Evolutionary conservation across 2,329 filamentous ascomycete species (phyloP).

Genomic region (Torrubiellomyces zombiae): DNA sequence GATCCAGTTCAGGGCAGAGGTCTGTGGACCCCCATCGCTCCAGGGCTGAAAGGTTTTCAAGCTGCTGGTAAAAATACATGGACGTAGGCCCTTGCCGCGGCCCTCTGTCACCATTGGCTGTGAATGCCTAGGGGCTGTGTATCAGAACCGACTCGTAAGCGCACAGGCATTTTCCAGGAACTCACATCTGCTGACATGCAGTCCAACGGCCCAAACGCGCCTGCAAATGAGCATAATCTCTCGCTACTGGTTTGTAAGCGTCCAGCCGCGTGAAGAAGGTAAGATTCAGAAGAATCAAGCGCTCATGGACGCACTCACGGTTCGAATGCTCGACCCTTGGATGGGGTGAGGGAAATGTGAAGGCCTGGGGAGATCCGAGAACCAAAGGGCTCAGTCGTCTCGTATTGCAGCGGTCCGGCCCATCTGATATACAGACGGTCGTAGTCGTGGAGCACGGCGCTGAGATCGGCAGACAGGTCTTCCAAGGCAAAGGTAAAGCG

Average conservation of each 20-base stretch:
- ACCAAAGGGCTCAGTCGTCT: conserved; percentile 50
- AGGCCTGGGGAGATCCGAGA: conserved; percentile 66
- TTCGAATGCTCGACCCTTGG: conserved; percentile 5
- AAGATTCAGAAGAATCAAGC: not conserved
- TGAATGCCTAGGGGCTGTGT: conserved; percentile 39
- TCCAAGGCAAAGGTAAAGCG: conserved; percentile 55
- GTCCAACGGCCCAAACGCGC: conserved; percentile 38
- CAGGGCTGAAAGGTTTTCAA: conserved; percentile 40
- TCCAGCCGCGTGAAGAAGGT: not conserved
- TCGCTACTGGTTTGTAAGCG: conserved; percentile 16
- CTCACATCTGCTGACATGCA: conserved; percentile 26
- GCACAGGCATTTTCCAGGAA: too few relatives aligned
- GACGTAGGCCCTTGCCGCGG: conserved; percentile 28
- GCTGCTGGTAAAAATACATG: conserved; percentile 53
- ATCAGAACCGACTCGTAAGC: not conserved
- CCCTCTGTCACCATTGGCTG: conserved; percentile 22
- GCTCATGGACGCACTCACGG: conserved; percentile 7
- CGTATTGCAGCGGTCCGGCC: conserved; percentile 42
- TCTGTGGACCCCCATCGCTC: conserved; percentile 32
- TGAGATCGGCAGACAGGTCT: conserved; percentile 56
- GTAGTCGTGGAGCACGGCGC: conserved; percentile 41
- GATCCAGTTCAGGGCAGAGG: conserved; percentile 30
- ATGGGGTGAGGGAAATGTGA: conserved; percentile 61
- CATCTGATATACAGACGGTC: conserved; percentile 68
- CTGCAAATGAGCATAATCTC: conserved; percentile 40